phyloP scores from a whole-genome alignment of 1,284 basidiomycete genomes.

The Pyrrhoderma lamaoense region DNA sequence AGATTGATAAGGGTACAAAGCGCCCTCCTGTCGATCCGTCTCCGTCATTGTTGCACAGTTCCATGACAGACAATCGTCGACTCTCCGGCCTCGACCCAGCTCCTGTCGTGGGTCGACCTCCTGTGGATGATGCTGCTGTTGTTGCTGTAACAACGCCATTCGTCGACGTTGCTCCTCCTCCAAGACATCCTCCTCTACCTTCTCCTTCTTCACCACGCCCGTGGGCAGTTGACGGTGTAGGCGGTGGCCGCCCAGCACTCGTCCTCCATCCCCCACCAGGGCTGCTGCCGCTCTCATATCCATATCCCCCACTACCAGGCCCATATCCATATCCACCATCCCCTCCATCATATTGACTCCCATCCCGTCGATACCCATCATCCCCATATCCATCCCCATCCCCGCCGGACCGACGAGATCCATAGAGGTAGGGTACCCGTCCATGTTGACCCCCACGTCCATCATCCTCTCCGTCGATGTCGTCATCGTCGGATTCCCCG shows the following conservation, averaged over 20 bases:
- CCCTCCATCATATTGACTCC: no score
- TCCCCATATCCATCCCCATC: slow-evolving; percentile 29
- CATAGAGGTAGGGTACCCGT: no score
- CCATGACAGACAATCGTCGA: slow-evolving; percentile 74
- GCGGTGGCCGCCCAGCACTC: slow-evolving; percentile 13
- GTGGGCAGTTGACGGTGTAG: slow-evolving; percentile 25
- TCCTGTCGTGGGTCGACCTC: slow-evolving; percentile 43
- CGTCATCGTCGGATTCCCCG: slow-evolving; percentile 26
- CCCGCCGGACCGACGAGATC: slow-evolving; percentile 16
- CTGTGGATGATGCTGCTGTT: slow-evolving; percentile 19
- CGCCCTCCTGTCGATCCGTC: slow-evolving; percentile 21
- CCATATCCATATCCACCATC: not conserved
- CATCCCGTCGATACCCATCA: slow-evolving; percentile 43
- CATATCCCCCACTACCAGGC: not conserved
- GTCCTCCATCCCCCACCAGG: not conserved
- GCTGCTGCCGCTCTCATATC: not conserved
- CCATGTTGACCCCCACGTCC: slow-evolving; percentile 21
- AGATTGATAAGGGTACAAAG: slow-evolving; percentile 18
- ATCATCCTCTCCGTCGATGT: slow-evolving; percentile 24
- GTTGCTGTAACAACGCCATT: slow-evolving; percentile 8
- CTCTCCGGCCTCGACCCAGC: slow-evolving; percentile 65
- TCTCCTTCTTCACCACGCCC: slow-evolving; percentile 24
- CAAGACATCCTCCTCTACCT: slow-evolving; percentile 9
- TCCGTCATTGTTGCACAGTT: slow-evolving; percentile 58
- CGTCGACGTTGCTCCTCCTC: not conserved